These are phyloP conservation scores for Populus hybrid DNA, from an alignment of 441 rosid genomes.

Conservation along the genomic window DNA sequence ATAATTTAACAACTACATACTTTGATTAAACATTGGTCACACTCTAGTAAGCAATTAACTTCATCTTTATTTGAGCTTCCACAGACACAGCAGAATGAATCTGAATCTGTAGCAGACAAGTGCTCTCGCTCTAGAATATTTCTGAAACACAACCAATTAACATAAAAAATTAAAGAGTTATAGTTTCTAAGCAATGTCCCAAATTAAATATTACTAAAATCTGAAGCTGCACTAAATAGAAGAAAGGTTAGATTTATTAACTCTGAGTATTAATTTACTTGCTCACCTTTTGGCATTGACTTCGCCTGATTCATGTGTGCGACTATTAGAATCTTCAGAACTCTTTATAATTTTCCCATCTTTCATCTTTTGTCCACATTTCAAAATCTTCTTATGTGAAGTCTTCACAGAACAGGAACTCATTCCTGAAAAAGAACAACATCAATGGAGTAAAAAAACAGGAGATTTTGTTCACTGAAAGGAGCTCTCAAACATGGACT, in stretches of 20 bases:
- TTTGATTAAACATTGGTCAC: constrained; percentile 41
- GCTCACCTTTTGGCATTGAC: constrained; percentile 35
- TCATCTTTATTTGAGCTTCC: constrained; percentile 46
- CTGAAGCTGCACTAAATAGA: neutral
- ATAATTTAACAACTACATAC: constrained; percentile 28
- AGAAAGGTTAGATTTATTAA: neutral
- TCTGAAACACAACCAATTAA: constrained; percentile 27
- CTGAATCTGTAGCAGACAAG: constrained; percentile 18
- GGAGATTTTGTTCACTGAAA: neutral
- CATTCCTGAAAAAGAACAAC: constrained; percentile 30
- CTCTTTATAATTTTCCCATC: constrained; percentile 17
- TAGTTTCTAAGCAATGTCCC: neutral
- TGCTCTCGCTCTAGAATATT: constrained; percentile 14
- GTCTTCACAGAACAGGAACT: constrained; percentile 19
- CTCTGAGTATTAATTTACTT: constrained; percentile 12
- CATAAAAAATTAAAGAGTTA: constrained; percentile 7
- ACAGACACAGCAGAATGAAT: constrained; percentile 49
- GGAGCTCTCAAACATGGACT: neutral
- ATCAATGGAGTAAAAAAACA: neutral
- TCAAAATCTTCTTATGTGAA: constrained; percentile 22
- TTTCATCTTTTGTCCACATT: constrained; percentile 18
- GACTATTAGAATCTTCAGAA: constrained; percentile 16
- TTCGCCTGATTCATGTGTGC: constrained; percentile 11
- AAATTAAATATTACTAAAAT: neutral
- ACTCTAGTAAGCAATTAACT: constrained; percentile 41